Base-by-base conservation (phyloP, 257 asterid genomes). In the Rhazya stricta region DNA sequence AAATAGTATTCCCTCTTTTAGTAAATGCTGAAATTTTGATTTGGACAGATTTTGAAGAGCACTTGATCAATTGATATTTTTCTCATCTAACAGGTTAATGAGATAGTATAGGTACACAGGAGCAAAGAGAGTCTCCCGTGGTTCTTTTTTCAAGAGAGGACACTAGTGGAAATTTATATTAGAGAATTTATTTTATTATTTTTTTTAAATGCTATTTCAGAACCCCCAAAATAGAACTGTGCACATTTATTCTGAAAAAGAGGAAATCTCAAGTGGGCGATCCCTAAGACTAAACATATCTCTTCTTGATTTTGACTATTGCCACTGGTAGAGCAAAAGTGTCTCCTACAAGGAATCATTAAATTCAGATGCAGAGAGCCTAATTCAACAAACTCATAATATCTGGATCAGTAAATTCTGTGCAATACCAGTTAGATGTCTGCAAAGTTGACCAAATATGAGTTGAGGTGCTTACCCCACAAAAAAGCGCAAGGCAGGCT, bases 401-500 rank as follows among this genome's bases (percentile, higher is more conserved):
- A 23, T 37, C 18, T 66, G 23, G 50, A 66, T 65, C 70, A 66
- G 32, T 19, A 66, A 66, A 66, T 10, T 66, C 69, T 19, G 19
- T 29, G 9, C 32, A 37, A 2, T 13, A 37, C 50, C 65, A 73
- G 32, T 5, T 21, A 39, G 72, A 45, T 10, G 6, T 62, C 50
- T 9, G 67, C 27, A 25, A 34, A 57, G 46, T 3, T 3, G 34
- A 41, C 54, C 25, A 15, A 32, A 73, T 58, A 65, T 50, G 18
- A 66, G 69, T 56, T 45, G 23, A 70, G 48, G 72, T 81, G 63
- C 87, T 86, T 90, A 95, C 99, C 99, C 99, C 29, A 95, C 96
- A 83, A 92, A 92, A 88, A 95, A 95, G 78, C 98, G 99, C 78
- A 95, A 85, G 80, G 99, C 99, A 58, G 99, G 99, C 88, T 95